phyloP scores from a whole-genome alignment of 139 green algal genomes.

The Closterium sp. region DNA sequence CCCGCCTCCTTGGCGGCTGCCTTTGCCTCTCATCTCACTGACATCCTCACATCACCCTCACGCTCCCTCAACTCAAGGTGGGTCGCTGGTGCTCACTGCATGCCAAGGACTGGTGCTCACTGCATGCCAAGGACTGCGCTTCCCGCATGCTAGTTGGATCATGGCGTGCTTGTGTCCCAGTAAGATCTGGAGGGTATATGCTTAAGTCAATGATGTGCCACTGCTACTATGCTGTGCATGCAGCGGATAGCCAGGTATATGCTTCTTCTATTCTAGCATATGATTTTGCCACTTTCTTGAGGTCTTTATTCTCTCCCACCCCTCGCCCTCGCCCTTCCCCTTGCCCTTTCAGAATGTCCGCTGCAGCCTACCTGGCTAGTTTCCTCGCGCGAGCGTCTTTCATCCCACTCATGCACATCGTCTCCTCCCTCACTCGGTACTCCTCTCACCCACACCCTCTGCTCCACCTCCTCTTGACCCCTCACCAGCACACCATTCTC shows the following conservation, averaged over 20 bases:
- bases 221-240: neutral
- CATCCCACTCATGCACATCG: conserved; percentile 54
- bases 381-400: conserved; percentile 79
- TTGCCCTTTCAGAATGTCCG: conserved; percentile 55
- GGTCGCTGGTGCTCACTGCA: neutral
- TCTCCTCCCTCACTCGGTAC: conserved; percentile 13
- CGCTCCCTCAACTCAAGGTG: conserved; percentile 63
- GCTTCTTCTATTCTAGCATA: neutral
- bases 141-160: too few species aligned
- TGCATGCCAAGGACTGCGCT: too few species aligned
- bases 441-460: neutral
- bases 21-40: conserved; percentile 65
- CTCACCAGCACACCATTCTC: neutral
- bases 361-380: conserved; percentile 78
- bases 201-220: neutral
- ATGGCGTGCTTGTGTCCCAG: too few species aligned
- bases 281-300: neutral
- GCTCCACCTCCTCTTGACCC: neutral
- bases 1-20: neutral
- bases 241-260: neutral
- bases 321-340: neutral
- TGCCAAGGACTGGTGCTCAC: neutral
- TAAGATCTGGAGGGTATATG: too few species aligned
- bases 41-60: conserved; percentile 56
- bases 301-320: neutral